phyloP scores from a whole-genome alignment of 768 basidiomycete species.

The Lyophyllum semitale region DNA sequence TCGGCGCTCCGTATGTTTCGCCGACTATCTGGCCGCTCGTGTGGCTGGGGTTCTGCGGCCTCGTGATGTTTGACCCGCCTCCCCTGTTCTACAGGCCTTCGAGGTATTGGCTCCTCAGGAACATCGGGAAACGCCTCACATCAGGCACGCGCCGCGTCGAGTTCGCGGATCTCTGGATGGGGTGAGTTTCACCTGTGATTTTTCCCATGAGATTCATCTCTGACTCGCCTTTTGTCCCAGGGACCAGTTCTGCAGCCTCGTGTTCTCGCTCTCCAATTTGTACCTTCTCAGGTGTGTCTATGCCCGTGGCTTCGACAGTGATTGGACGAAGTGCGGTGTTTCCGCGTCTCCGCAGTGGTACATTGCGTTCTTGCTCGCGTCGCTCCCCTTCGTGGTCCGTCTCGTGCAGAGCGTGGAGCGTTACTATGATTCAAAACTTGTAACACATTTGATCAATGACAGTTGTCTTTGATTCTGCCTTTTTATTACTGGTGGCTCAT shows the following conservation, averaged over 20 bases:
- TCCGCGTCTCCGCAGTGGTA: constrained; percentile 55
- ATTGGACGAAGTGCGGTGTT: constrained; percentile 51
- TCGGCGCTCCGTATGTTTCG: constrained; percentile 53
- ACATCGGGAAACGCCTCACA: constrained; percentile 58
- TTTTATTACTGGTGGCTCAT: not conserved
- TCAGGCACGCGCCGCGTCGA: constrained; percentile 78
- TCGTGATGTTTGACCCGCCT: constrained; percentile 75
- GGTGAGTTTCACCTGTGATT: no score
- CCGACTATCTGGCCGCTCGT: constrained; percentile 80
- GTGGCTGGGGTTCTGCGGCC: constrained; percentile 69
- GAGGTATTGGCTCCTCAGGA: constrained; percentile 81
- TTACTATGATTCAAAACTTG: constrained; percentile 73
- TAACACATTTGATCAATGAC: constrained; percentile 88
- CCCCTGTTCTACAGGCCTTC: constrained; percentile 63
- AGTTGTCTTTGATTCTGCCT: constrained; percentile 9
- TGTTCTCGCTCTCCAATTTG: constrained; percentile 73
- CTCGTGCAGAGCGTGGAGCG: constrained; percentile 86
- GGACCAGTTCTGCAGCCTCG: constrained; percentile 82
- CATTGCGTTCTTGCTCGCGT: constrained; percentile 55
- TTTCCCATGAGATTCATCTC: not conserved
- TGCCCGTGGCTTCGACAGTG: constrained; percentile 47
- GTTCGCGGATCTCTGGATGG: constrained; percentile 91
- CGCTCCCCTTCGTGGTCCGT: constrained; percentile 75
- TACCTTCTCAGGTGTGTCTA: constrained; percentile 80
- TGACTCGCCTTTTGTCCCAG: constrained; percentile 32